Conservation (phyloP, 768 basidiomycete species). For the Boletus pseudo-olivaceus region DNA sequence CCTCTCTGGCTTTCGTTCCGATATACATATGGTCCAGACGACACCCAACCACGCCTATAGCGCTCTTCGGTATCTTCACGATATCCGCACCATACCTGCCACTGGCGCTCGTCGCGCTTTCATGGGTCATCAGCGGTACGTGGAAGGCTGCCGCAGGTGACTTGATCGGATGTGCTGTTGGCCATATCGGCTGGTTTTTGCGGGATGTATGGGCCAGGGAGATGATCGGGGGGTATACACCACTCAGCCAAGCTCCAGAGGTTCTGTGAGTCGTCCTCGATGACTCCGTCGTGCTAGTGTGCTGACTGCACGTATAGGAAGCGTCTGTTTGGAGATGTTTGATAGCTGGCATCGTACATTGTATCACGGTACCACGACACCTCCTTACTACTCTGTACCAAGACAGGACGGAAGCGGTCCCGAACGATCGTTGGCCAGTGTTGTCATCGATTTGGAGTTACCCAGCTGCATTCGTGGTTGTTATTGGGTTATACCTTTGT, state of each 20-base stretch:
- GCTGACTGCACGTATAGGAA: conserved; percentile 40
- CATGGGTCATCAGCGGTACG: conserved; percentile 77
- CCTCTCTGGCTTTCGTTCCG: conserved; percentile 88
- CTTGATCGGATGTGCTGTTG: conserved; percentile 81
- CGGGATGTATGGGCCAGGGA: conserved; percentile 86
- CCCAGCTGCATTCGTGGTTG: not conserved
- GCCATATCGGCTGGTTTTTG: conserved; percentile 82
- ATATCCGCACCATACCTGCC: conserved; percentile 96
- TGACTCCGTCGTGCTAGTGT: not conserved
- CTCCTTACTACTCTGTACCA: not conserved
- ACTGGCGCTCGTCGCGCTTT: conserved; percentile 83
- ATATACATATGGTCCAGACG: conserved; percentile 97
- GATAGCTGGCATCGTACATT: conserved; percentile 3
- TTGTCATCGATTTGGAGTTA: not conserved
- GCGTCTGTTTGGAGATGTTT: conserved; percentile 61
- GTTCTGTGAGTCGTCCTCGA: conserved; percentile 50
- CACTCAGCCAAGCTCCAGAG: conserved; percentile 71
- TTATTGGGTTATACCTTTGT: too few species aligned
- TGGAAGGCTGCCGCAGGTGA: conserved; percentile 83
- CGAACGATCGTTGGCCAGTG: not conserved
- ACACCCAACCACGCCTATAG: conserved; percentile 93
- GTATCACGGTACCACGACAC: conserved; percentile 9
- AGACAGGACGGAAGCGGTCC: not conserved
- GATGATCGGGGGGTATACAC: conserved; percentile 71
- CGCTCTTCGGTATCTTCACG: conserved; percentile 90